Conservation (phyloP, 495 filamentous ascomycete genomes). For the Patellaria atrata region DNA sequence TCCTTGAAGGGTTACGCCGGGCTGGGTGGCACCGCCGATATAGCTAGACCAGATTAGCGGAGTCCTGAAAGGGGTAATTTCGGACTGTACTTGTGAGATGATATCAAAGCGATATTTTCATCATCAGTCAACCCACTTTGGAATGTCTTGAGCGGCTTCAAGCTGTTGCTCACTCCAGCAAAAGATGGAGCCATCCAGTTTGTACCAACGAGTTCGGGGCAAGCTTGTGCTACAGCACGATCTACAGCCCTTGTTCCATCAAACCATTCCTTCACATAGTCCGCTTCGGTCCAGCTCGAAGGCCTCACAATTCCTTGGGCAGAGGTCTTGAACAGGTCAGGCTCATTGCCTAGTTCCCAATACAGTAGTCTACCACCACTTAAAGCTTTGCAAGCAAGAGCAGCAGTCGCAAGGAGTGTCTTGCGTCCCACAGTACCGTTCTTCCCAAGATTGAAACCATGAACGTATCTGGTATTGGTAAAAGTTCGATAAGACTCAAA, state of each 20-base stretch:
- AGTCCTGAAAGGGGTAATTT: constrained; percentile 8
- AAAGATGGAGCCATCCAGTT: constrained; percentile 48
- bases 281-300: constrained; percentile 38
- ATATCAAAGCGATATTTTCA: constrained; percentile 39
- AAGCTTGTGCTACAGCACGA: constrained; percentile 32
- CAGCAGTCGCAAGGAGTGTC: constrained; percentile 39
- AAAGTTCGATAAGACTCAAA: constrained; percentile 53
- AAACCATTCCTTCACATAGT: constrained; percentile 49
- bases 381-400: constrained; percentile 45
- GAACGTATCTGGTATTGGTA: constrained; percentile 40
- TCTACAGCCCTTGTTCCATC: constrained; percentile 38
- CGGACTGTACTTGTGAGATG: constrained; percentile 58
- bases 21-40: constrained; percentile 45
- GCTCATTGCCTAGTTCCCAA: constrained; percentile 58
- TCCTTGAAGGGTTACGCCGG: constrained; percentile 47
- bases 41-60: constrained; percentile 33
- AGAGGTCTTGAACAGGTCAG: constrained; percentile 45
- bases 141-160: constrained; percentile 39
- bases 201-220: constrained; percentile 34
- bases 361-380: constrained; percentile 33
- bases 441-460: constrained; percentile 50
- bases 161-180: constrained; percentile 37
- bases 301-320: constrained; percentile 39
- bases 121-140: constrained; percentile 36
- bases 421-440: constrained; percentile 39